Conservation (phyloP, 129 eudicot species). For the Tanacetum coccineum region DNA sequence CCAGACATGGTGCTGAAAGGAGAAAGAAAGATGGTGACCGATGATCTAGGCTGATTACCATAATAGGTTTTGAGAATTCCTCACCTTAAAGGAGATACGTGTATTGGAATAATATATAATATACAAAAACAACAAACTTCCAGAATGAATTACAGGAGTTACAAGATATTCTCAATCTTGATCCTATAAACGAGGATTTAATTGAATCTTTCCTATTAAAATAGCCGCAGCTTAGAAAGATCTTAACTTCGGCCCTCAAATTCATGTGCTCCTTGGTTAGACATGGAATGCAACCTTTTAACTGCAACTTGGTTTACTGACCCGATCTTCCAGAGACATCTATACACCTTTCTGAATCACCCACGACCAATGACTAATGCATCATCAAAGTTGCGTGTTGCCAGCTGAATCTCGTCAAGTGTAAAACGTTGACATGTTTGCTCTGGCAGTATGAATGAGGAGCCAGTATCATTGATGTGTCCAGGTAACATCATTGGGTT, state of each 20-base stretch:
- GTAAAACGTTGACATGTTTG: constrained; percentile 16
- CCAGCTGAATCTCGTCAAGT: constrained; percentile 16
- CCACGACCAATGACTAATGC: constrained; percentile 24
- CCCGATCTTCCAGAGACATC: constrained; percentile 6
- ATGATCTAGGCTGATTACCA: too few species aligned
- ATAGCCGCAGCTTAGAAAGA: constrained; percentile 31
- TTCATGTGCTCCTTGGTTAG: constrained; percentile 23
- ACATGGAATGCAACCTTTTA: constrained; percentile 23
- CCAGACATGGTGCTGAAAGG: too few species aligned
- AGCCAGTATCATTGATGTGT: neutral
- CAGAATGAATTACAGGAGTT: too few species aligned
- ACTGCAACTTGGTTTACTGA: constrained; percentile 15
- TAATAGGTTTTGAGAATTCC: too few species aligned
- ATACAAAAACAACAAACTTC: too few species aligned
- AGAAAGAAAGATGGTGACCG: too few species aligned
- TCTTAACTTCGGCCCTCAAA: constrained; percentile 22
- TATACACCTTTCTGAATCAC: constrained; percentile 32
- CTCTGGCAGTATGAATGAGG: constrained; percentile 15
- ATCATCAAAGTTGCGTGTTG: constrained; percentile 26
- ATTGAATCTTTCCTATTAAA: too few species aligned
- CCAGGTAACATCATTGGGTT: neutral
- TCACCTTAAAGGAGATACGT: too few species aligned
- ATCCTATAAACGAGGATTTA: too few species aligned
- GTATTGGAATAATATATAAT: too few species aligned
- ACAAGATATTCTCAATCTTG: too few species aligned